Conservation (phyloP, 208 protist genomes). For the Histomonas meleagridis region DNA sequence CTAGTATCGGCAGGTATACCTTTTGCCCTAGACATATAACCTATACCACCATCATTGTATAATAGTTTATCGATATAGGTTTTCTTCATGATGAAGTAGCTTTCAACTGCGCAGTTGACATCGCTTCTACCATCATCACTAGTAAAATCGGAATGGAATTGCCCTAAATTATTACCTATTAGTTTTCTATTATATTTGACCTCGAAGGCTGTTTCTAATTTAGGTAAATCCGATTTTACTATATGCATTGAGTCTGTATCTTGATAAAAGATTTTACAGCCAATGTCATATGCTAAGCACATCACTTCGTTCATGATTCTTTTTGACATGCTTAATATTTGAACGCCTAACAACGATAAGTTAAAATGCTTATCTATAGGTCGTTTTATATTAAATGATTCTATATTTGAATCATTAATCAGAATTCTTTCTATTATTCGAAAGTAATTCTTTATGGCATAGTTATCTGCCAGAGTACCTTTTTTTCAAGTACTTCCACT, state of each 20-base stretch:
- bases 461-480: not conserved
- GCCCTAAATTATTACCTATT: not conserved
- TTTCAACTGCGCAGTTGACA: too few species aligned
- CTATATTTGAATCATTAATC: not conserved
- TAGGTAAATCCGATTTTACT: not conserved
- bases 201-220: not conserved
- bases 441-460: not conserved
- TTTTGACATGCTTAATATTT: conserved; percentile 7
- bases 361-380: not conserved
- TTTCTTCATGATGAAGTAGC: not conserved
- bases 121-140: too few species aligned
- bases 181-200: not conserved
- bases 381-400: not conserved
- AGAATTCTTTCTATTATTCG: not conserved
- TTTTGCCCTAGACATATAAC: not conserved
- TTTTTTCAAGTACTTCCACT: not conserved
- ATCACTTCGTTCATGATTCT: not conserved
- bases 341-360: not conserved
- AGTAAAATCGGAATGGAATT: not conserved
- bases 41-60: not conserved
- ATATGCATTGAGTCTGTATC: not conserved
- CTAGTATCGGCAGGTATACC: too few species aligned
- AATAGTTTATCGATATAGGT: conserved; percentile 5
- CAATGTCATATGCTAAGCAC: conserved; percentile 15
- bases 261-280: not conserved